Conservation (phyloP, 257 asterid species). For the Anisodus tanguticus region DNA sequence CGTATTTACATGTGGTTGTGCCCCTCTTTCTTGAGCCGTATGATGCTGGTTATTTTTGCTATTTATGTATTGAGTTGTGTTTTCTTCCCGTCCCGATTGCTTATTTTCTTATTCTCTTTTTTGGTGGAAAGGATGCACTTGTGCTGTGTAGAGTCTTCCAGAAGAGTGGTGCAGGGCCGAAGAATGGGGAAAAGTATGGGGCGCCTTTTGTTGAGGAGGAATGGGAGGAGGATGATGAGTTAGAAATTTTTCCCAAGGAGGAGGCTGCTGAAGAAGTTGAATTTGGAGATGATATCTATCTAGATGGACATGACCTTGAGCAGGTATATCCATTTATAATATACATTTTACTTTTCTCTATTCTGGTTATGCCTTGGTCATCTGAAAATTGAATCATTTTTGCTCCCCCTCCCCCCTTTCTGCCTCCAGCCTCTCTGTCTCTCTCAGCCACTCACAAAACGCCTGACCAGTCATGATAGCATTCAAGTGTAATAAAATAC, state of each 20-base stretch:
- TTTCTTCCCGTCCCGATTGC: not conserved
- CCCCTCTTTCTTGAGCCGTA: not conserved
- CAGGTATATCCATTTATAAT: constrained; percentile 52
- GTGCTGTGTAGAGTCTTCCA: constrained; percentile 89
- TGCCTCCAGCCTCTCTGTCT: no score
- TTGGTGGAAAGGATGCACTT: constrained; percentile 62
- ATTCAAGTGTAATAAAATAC: not conserved
- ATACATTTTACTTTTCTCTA: not conserved
- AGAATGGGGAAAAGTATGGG: constrained; percentile 91
- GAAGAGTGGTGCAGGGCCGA: constrained; percentile 95
- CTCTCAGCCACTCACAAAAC: not conserved
- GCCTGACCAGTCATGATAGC: not conserved
- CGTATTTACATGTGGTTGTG: not conserved
- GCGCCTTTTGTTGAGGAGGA: constrained; percentile 90
- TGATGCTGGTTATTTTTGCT: constrained; percentile 10
- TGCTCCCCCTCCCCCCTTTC: not conserved
- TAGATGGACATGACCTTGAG: constrained; percentile 75
- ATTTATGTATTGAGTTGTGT: constrained; percentile 22
- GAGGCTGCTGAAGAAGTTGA: constrained; percentile 67
- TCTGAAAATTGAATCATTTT: not conserved
- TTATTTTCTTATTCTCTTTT: constrained; percentile 5
- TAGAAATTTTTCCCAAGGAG: constrained; percentile 50
- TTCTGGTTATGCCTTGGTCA: not conserved
- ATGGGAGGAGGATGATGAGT: constrained; percentile 87
- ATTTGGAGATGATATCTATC: constrained; percentile 58